Conservation (phyloP, 2,329 filamentous ascomycete genomes). For the Ceratocystis huliohia region DNA sequence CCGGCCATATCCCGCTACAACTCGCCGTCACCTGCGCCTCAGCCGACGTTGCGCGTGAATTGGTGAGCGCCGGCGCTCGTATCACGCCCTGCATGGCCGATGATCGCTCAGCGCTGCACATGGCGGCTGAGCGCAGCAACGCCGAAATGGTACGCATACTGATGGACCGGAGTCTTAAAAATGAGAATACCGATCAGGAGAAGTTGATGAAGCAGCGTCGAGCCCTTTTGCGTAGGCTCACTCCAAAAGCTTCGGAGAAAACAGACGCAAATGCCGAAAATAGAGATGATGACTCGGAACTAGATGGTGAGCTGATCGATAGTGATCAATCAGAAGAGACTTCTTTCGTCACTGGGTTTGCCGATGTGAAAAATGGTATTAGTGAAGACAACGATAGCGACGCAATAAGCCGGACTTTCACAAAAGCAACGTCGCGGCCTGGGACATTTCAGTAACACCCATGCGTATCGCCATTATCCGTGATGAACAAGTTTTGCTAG, state of each 20-base stretch:
- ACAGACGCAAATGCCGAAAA: conserved; percentile 20
- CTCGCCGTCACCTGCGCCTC: conserved; percentile 58
- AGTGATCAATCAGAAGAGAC: conserved; percentile 36
- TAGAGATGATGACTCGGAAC: conserved; percentile 26
- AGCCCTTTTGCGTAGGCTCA: conserved; percentile 22
- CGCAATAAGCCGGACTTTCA: conserved; percentile 62
- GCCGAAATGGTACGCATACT: conserved; percentile 57
- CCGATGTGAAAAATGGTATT: conserved; percentile 48
- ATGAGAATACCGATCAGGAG: conserved; percentile 55
- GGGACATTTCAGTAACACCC: conserved; percentile 62
- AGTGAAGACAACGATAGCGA: conserved; percentile 31
- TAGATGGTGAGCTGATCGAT: too few species aligned
- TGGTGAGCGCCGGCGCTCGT: conserved; percentile 61
- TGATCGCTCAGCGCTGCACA: too few species aligned
- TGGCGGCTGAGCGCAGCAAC: conserved; percentile 57
- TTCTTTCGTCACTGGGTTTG: conserved; percentile 53
- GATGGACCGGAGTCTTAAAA: conserved; percentile 59
- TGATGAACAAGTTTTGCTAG: conserved; percentile 46
- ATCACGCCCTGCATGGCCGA: conserved; percentile 64
- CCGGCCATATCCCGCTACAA: conserved; percentile 69
- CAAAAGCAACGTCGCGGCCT: conserved; percentile 64
- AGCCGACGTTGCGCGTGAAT: conserved; percentile 44
- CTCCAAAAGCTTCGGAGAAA: background rate
- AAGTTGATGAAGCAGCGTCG: conserved; percentile 40
- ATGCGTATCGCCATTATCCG: conserved; percentile 59